A percentile compares a stretch with the other conserved stretches of the same genome.
Conservation (phyloP, 169 alveolate genomes). For the Eimeria necatrix region DNA sequence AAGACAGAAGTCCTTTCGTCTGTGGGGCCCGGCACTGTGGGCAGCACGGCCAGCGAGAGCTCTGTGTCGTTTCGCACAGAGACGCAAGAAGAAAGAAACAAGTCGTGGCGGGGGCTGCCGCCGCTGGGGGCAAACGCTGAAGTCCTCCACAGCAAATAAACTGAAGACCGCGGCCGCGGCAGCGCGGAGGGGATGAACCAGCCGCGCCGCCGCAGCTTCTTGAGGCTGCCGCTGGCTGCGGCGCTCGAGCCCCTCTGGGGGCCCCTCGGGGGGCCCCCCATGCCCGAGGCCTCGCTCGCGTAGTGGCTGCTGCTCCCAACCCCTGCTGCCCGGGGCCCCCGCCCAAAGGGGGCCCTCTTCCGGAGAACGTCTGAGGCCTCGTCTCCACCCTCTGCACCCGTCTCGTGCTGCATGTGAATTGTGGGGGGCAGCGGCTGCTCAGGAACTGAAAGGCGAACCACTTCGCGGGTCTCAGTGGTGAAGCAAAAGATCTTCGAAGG, state of each 20-base stretch:
- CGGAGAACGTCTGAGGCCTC: slow-evolving; percentile 20
- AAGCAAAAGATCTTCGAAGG: slow-evolving; percentile 60
- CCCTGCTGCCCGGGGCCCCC: neutral
- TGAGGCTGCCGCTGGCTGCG: neutral
- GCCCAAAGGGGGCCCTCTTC: neutral
- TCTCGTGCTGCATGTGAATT: slow-evolving; percentile 36
- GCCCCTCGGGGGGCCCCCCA: neutral
- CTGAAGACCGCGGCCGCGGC: slow-evolving; percentile 61
- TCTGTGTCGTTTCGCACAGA: slow-evolving; percentile 37
- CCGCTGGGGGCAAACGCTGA: slow-evolving; percentile 21
- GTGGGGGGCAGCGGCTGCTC: slow-evolving; percentile 71
- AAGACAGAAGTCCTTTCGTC: slow-evolving; percentile 56
- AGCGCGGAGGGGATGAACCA: slow-evolving; percentile 59
- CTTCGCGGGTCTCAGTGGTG: slow-evolving; percentile 66
- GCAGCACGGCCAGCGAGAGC: slow-evolving; percentile 20
- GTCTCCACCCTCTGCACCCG: slow-evolving; percentile 38
- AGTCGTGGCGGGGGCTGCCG: slow-evolving; percentile 53
- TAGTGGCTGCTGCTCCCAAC: neutral
- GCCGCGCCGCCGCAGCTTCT: neutral
- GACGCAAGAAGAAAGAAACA: slow-evolving; percentile 62
- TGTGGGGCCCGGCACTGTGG: slow-evolving; percentile 74
- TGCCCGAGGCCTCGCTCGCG: neutral
- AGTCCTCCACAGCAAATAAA: slow-evolving; percentile 64
- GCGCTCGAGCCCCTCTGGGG: neutral
- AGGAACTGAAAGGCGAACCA: slow-evolving; percentile 69